Percentiles rank a stretch among this genome's conserved stretches.
These are phyloP conservation scores for Salix purpurea DNA, from an alignment of 345 rosid species.

Conservation along the genomic window DNA sequence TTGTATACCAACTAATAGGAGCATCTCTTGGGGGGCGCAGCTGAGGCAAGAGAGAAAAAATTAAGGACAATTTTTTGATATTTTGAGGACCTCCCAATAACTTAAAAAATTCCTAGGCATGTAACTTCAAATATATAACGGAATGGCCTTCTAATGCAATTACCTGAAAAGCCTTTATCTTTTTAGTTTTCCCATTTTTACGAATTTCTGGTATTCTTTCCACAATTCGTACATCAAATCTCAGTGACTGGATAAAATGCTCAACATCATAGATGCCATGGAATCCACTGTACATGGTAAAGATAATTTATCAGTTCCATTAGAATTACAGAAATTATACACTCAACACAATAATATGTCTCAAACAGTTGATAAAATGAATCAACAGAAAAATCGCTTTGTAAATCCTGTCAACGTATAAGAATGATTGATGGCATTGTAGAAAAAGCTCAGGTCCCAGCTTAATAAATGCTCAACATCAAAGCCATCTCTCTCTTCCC, in stretches of 20 bases:
- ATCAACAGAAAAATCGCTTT: background rate
- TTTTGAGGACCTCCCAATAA: background rate
- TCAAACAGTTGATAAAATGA: background rate
- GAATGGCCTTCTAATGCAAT: background rate
- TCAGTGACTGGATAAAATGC: slow-evolving; percentile 76
- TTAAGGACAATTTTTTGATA: background rate
- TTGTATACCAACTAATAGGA: slow-evolving; percentile 80
- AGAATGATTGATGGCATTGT: slow-evolving; percentile 1
- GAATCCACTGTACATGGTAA: slow-evolving; percentile 63
- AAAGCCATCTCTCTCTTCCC: background rate
- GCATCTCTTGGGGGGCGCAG: slow-evolving; percentile 94
- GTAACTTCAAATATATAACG: background rate
- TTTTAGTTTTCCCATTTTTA: slow-evolving; percentile 84
- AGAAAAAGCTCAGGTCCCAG: background rate
- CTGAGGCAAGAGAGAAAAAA: slow-evolving; percentile 30
- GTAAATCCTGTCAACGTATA: background rate
- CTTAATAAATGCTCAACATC: background rate
- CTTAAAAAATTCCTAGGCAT: background rate
- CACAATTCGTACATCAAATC: slow-evolving; percentile 78
- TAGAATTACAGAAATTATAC: background rate
- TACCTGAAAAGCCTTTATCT: slow-evolving; percentile 91
- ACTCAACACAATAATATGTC: background rate
- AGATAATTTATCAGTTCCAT: slow-evolving; percentile 1
- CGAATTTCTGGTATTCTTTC: slow-evolving; percentile 80
- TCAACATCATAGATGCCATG: slow-evolving; percentile 94